Evolutionary conservation across 2,329 filamentous ascomycete genomes (phyloP), one percentile per base, ranked within the genome.

Genomic region (Fusarium tupiense): DNA sequence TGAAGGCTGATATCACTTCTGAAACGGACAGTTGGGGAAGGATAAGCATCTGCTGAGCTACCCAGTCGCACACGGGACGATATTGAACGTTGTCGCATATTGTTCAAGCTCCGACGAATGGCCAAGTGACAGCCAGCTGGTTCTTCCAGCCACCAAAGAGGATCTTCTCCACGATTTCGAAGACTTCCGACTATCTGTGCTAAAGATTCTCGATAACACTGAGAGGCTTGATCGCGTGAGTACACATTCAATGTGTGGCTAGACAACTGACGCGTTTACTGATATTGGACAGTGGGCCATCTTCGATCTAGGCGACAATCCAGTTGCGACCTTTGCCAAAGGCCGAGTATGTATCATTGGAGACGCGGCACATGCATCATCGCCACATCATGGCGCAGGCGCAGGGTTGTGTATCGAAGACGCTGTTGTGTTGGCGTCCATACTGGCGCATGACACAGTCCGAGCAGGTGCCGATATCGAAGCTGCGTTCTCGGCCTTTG

Each of bases 231-330:
- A 47, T 5, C 24, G 44, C 4, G 24, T 47, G 19, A 26, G 44
- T 47, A 1, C 1, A 26, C 8, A 46, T 26, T 24, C 0, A 4
- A 20, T 3, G 4, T 20, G 0, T 14, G 2, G 3, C 40, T 6
- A 9, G 13, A 16, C 2, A 12, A n/a, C 20, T 19, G n/a, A 19
- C 17, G 5, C 19, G 10, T 8, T 17, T 53, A 14, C 24, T 54
- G 7, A 50, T n/a, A n/a, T 8, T 26, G 24, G 2, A 4, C 24
- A 46, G 44, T 47, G 24, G 44, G 44, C 44, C 0, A 47, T 47
- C 24, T 47, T 47, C 5, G 44, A 47, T 26, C 24, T 47, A 14
- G 44, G 44, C 0, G 24, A 20, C 12, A 20, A 14, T 20, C 24
- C 24, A 20, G 44, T 47, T 26, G 24, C 44, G 12, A n/a, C 8